Evolutionary conservation across 2,329 filamentous ascomycete genomes (phyloP).

Genomic region (Furcasterigmium sp.): DNA sequence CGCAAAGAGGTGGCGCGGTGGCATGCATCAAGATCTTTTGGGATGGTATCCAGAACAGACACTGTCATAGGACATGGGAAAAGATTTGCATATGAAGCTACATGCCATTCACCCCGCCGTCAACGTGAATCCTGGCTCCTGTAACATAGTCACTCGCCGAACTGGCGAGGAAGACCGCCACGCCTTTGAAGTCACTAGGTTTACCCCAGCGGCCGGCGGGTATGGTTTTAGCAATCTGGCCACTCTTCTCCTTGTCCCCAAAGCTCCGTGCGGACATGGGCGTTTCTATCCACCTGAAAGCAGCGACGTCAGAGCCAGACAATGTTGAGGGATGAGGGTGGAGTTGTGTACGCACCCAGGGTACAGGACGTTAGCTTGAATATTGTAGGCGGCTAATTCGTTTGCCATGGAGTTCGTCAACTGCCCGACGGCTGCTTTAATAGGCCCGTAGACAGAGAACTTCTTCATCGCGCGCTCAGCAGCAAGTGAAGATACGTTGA

Average conservation of each 20-base stretch:
- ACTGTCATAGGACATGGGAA: too few species aligned
- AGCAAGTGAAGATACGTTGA: conserved; percentile 13
- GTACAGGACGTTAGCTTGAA: conserved; percentile 12
- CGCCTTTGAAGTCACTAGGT: conserved; percentile 83
- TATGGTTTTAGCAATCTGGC: background rate
- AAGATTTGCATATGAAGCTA: background rate
- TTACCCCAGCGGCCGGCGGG: conserved; percentile 53
- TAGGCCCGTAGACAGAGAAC: conserved; percentile 13
- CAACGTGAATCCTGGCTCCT: background rate
- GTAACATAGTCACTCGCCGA: conserved; percentile 18
- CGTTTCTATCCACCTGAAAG: background rate
- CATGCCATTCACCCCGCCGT: background rate
- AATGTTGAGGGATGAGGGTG: too few species aligned
- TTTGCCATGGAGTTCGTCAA: conserved; percentile 13
- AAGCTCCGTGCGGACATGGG: background rate
- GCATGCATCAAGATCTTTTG: background rate
- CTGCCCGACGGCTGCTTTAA: conserved; percentile 13
- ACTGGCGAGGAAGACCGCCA: conserved; percentile 70
- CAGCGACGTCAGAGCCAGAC: too few species aligned
- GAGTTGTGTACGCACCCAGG: conserved; percentile 7
- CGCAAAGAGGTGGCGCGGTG: background rate
- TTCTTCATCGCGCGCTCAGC: conserved; percentile 10
- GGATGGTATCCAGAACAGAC: too few species aligned
- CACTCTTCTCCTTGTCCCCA: background rate
- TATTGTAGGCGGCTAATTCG: conserved; percentile 11